These are phyloP conservation scores for Suillus brevipes DNA, from an alignment of 768 basidiomycete species.

Conservation along the genomic window DNA sequence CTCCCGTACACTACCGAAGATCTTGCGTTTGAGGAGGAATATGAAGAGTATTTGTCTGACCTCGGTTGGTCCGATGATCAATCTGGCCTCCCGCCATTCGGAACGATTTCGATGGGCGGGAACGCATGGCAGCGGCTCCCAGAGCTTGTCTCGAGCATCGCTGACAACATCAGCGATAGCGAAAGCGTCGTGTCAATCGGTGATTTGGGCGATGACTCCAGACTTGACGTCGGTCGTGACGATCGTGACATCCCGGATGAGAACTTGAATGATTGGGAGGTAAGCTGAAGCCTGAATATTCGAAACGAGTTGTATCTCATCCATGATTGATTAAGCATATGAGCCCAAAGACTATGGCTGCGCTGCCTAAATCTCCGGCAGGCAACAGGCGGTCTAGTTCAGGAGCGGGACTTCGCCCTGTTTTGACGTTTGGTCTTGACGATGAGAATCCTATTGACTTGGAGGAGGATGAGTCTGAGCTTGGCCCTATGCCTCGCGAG, in stretches of 20 bases:
- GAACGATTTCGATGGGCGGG: constrained; percentile 23
- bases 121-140: constrained; percentile 87
- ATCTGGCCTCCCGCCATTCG: constrained; percentile 41
- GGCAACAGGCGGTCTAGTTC: constrained; percentile 81
- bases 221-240: constrained; percentile 61
- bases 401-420: constrained; percentile 81
- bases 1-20: constrained; percentile 92
- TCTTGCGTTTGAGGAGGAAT: constrained; percentile 94
- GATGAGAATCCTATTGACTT: constrained; percentile 69
- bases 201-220: constrained; percentile 79
- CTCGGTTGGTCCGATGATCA: constrained; percentile 72
- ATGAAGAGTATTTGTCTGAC: constrained; percentile 94
- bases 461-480: constrained; percentile 71
- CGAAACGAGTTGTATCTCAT: constrained; percentile 3
- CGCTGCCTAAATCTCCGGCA: constrained; percentile 88
- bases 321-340: constrained; percentile 64
- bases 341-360: constrained; percentile 94
- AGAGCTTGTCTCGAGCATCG: constrained; percentile 74
- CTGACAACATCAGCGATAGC: constrained; percentile 89
- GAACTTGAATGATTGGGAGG: constrained; percentile 97
- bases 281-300: constrained; percentile 36
- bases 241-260: constrained; percentile 68
- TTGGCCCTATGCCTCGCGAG: constrained; percentile 78
- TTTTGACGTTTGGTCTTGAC: constrained; percentile 75
- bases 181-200: constrained; percentile 92